phyloP scores from a whole-genome alignment of 2,329 filamentous ascomycete genomes.

The Sarocladiaceae sp. region DNA sequence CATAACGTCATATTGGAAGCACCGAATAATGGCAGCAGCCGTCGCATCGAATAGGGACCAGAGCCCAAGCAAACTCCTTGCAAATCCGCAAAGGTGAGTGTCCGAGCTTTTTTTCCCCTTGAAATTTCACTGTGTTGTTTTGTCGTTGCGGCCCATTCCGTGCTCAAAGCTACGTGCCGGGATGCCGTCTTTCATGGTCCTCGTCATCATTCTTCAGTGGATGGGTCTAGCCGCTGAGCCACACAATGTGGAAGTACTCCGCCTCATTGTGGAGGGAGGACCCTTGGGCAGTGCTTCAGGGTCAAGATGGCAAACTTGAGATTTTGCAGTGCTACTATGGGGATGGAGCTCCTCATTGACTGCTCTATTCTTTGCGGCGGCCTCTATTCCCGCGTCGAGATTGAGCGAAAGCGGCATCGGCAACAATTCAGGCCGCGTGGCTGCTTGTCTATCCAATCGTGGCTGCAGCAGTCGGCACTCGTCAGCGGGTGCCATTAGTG shows the following conservation, averaged over 20 bases:
- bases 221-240: conserved; percentile 4
- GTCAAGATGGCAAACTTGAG: background rate
- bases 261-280: conserved; percentile 1
- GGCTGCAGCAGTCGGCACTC: background rate
- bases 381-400: too few species aligned
- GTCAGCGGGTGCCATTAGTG: background rate
- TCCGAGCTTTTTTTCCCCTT: background rate
- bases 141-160: background rate
- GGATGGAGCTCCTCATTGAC: too few species aligned
- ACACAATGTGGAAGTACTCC: background rate
- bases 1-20: too few species aligned
- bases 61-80: conserved; percentile 2
- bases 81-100: background rate
- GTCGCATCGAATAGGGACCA: background rate
- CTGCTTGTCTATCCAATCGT: background rate
- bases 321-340: too few species aligned
- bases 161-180: background rate
- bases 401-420: background rate
- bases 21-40: conserved; percentile 1
- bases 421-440: background rate
- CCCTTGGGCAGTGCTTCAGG: conserved; percentile 7
- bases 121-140: conserved; percentile 1
- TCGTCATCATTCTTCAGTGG: too few species aligned
- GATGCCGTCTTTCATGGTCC: too few species aligned
- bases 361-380: background rate